phyloP scores from a whole-genome alignment of 2,329 filamentous ascomycete genomes.

The Microcyclospora pomicola region DNA sequence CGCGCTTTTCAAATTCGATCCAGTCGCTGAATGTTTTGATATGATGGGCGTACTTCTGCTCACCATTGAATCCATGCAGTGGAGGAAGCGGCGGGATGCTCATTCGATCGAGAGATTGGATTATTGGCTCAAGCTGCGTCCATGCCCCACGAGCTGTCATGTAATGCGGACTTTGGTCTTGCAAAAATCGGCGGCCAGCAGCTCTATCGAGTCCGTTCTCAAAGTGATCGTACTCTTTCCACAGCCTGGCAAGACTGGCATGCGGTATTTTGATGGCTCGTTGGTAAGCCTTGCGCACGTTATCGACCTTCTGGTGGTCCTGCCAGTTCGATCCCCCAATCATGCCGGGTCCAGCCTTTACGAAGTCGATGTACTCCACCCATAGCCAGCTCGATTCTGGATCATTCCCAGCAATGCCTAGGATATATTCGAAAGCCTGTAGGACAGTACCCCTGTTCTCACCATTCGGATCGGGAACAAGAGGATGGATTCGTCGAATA shows the following conservation, averaged over 20 bases:
- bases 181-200: slow-evolving; percentile 84
- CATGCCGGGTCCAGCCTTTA: slow-evolving; percentile 68
- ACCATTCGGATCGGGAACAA: slow-evolving; percentile 65
- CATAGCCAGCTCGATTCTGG: slow-evolving; percentile 80
- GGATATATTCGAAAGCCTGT: slow-evolving; percentile 82
- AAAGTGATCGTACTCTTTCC: slow-evolving; percentile 97
- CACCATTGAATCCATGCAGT: slow-evolving; percentile 70
- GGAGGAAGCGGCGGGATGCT: slow-evolving; percentile 73
- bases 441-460: slow-evolving; percentile 66
- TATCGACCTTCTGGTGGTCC: slow-evolving; percentile 95
- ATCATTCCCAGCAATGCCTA: slow-evolving; percentile 80
- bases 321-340: slow-evolving; percentile 82
- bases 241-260: slow-evolving; percentile 65
- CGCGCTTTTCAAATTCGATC: slow-evolving; percentile 87
- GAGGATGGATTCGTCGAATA: slow-evolving; percentile 77
- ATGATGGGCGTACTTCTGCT: slow-evolving; percentile 71
- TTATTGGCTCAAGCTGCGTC: slow-evolving; percentile 81
- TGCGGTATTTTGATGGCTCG: slow-evolving; percentile 79
- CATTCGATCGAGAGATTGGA: slow-evolving; percentile 58
- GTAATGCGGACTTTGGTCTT: slow-evolving; percentile 83
- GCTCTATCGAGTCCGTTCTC: slow-evolving; percentile 89
- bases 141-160: slow-evolving; percentile 92
- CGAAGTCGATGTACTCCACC: slow-evolving; percentile 89
- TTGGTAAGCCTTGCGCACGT: slow-evolving; percentile 82
- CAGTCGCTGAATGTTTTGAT: slow-evolving; percentile 83